phyloP scores from a whole-genome alignment of 2,329 filamentous ascomycete genomes.

The Thielaviopsis ethacetica region DNA sequence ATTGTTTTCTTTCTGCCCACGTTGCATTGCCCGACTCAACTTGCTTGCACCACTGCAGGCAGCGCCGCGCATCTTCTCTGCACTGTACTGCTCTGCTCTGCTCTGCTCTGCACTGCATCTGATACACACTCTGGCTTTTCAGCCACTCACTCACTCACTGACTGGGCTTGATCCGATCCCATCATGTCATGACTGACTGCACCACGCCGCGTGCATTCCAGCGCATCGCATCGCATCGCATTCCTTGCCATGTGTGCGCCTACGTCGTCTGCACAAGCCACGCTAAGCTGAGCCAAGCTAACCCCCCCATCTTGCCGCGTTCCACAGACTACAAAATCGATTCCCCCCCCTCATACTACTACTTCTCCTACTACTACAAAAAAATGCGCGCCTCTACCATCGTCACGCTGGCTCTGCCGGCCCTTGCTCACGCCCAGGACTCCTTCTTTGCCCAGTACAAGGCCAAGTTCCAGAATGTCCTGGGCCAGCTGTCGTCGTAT shows the following conservation, averaged over 20 bases:
- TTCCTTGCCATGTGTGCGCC: neutral
- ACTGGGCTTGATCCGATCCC: neutral
- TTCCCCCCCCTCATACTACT: neutral
- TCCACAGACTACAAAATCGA: neutral
- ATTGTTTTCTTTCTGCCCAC: neutral
- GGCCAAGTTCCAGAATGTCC: slow-evolving; percentile 46
- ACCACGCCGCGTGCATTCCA: no score
- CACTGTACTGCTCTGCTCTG: no score
- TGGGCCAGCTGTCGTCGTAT: slow-evolving; percentile 35
- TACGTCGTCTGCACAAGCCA: neutral
- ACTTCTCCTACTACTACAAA: no score
- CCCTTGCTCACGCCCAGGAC: slow-evolving; percentile 36
- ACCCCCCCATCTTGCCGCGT: neutral
- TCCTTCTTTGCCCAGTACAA: slow-evolving; percentile 39
- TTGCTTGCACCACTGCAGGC: no score
- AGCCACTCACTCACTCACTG: no score
- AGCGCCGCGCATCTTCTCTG: neutral
- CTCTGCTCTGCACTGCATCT: no score
- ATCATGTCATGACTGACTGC: neutral
- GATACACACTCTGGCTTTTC: neutral
- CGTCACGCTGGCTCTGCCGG: slow-evolving; percentile 36
- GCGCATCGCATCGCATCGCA: neutral
- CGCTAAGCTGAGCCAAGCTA: neutral
- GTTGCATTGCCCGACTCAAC: neutral
- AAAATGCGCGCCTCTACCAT: slow-evolving; percentile 42